Evolutionary conservation across 805 yeast species (phyloP).

Genomic region (Yarrowia sp.): DNA sequence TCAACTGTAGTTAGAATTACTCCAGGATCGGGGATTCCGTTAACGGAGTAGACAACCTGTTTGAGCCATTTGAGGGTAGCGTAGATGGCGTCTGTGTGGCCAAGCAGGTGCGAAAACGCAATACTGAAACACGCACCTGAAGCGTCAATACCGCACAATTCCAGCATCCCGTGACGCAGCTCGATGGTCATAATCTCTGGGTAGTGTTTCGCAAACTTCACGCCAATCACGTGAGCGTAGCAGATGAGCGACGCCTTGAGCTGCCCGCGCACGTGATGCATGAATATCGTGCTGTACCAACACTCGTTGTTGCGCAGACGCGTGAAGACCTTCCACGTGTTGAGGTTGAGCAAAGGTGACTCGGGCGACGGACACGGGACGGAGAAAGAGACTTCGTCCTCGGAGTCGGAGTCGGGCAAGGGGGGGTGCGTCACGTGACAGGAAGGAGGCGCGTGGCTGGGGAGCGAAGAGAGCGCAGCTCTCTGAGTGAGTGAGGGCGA

Average conservation of each 20-base stretch:
- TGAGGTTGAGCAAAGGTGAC: background rate
- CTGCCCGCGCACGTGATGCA: too few relatives aligned
- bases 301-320: background rate
- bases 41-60: background rate
- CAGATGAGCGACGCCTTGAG: background rate
- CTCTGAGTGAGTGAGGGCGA: too few relatives aligned
- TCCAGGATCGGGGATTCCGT: background rate
- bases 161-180: background rate
- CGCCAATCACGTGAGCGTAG: constrained; percentile 14
- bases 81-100: background rate
- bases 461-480: too few relatives aligned
- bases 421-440: too few relatives aligned
- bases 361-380: background rate
- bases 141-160: constrained; percentile 11
- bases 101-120: background rate
- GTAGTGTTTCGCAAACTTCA: background rate
- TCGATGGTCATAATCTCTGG: constrained; percentile 9
- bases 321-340: too few relatives aligned
- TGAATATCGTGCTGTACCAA: constrained; percentile 11
- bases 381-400: background rate
- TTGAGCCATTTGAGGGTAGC: background rate
- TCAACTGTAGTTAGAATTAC: background rate
- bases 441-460: too few relatives aligned
- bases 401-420: too few relatives aligned
- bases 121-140: background rate